Conservation (phyloP, 768 basidiomycete genomes). For the Calocybe gangraenosa region DNA sequence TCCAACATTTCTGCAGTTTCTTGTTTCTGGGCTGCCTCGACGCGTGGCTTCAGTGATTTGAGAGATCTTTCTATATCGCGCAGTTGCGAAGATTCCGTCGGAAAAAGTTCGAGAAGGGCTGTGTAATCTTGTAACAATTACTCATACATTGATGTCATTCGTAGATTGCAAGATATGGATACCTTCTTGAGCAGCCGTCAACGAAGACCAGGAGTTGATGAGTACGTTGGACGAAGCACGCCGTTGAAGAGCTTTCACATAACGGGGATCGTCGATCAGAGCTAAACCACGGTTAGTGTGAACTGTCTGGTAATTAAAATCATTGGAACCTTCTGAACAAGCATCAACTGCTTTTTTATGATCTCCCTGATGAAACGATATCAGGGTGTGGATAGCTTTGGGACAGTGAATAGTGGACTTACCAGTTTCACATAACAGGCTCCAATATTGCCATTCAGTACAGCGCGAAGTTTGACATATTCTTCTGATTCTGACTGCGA, state of each 20-base stretch:
- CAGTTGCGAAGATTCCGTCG: conserved; percentile 46
- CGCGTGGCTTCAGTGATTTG: conserved; percentile 54
- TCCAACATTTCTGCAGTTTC: conserved; percentile 91
- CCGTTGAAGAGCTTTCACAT: conserved; percentile 85
- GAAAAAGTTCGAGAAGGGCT: conserved; percentile 60
- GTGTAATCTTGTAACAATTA: conserved; percentile 61
- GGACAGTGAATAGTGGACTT: conserved; percentile 20
- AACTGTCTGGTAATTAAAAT: conserved; percentile 2
- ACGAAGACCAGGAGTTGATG: conserved; percentile 77
- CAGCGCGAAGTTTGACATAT: conserved; percentile 57
- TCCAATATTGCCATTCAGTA: conserved; percentile 83
- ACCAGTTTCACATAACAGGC: conserved; percentile 83
- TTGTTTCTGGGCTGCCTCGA: conserved; percentile 73
- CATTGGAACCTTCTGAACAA: conserved; percentile 64
- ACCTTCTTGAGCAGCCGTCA: conserved; percentile 86
- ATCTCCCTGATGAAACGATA: conserved; percentile 48
- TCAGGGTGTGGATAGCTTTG: conserved; percentile 2
- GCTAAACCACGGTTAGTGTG: conserved; percentile 41
- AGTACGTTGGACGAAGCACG: conserved; percentile 84
- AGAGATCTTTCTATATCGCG: conserved; percentile 47
- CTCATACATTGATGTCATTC: not conserved
- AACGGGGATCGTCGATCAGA: conserved; percentile 78
- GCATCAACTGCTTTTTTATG: conserved; percentile 77
- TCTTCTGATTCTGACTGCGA: conserved; percentile 23
- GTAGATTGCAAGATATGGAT: not conserved